phyloP scores from a whole-genome alignment of 306 rosid genomes.

The Dryas drummondii region DNA sequence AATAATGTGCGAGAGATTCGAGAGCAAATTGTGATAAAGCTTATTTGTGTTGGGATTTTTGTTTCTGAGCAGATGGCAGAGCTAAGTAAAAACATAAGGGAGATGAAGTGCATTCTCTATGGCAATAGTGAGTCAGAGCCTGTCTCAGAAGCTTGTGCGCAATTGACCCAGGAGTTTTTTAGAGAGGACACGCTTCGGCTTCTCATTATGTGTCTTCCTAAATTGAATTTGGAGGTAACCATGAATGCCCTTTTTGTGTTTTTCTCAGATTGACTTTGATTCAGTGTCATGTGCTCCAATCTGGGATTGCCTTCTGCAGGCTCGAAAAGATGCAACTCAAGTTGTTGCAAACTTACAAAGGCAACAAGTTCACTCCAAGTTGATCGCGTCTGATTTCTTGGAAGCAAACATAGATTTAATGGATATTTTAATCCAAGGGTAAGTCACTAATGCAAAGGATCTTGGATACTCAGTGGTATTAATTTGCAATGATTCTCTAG shows the following conservation, averaged over 20 bases:
- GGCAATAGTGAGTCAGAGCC: constrained; percentile 98
- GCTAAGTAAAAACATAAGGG: constrained; percentile 72
- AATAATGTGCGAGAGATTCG: neutral
- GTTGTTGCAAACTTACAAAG: constrained; percentile 97
- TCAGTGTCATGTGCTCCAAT: neutral
- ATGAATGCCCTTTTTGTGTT: neutral
- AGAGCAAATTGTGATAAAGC: neutral
- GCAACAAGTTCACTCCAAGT: constrained; percentile 85
- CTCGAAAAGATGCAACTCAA: constrained; percentile 96
- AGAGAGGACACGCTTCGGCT: constrained; percentile 75
- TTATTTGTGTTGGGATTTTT: constrained; percentile 32
- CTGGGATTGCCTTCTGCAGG: constrained; percentile 43
- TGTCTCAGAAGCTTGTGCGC: constrained; percentile 86
- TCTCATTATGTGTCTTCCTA: constrained; percentile 71
- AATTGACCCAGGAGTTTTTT: constrained; percentile 89
- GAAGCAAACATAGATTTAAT: constrained; percentile 78
- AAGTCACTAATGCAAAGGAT: constrained; percentile 28
- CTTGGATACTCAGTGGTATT: neutral
- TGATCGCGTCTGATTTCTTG: constrained; percentile 97
- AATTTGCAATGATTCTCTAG: neutral
- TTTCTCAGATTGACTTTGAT: neutral
- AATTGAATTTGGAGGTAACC: constrained; percentile 90
- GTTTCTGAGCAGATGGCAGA: constrained; percentile 60
- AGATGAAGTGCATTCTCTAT: constrained; percentile 81
- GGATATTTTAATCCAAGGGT: constrained; percentile 85